phyloP scores from a whole-genome alignment of 345 rosid species.

The Cardamine occulta region DNA sequence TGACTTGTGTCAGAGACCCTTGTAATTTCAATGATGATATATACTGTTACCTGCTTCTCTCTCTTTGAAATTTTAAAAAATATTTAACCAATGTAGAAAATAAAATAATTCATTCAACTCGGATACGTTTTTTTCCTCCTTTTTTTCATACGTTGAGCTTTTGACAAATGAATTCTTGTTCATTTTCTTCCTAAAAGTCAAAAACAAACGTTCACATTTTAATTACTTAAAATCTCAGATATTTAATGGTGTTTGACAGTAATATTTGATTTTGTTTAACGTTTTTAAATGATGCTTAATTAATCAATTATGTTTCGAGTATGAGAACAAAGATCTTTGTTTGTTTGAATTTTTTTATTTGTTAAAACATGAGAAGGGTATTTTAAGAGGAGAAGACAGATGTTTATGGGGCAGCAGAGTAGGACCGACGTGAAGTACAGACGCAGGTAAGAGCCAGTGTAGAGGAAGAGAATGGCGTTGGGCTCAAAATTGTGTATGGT shows the following conservation, averaged over 20 bases:
- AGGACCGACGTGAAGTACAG: not conserved
- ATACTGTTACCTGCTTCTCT: slow-evolving; percentile 38
- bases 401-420: not conserved
- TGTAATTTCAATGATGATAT: slow-evolving; percentile 52
- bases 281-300: not conserved
- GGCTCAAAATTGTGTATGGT: slow-evolving; percentile 37
- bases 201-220: slow-evolving; percentile 30
- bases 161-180: not conserved
- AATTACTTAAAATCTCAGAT: not conserved
- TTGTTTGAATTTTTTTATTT: slow-evolving; percentile 29
- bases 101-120: slow-evolving; percentile 5
- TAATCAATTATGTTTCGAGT: not conserved
- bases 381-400: slow-evolving; percentile 20
- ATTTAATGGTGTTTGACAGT: slow-evolving; percentile 13
- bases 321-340: slow-evolving; percentile 13
- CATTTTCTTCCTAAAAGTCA: slow-evolving; percentile 26
- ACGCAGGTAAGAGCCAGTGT: slow-evolving; percentile 2
- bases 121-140: slow-evolving; percentile 10
- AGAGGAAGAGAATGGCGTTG: slow-evolving; percentile 17
- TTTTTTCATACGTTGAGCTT: slow-evolving; percentile 29
- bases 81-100: slow-evolving; percentile 10
- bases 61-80: too few species aligned
- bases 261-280: not conserved
- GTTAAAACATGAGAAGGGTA: not conserved
- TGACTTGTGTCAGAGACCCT: slow-evolving; percentile 62